Evolutionary conservation across 225 moss, liverwort and hornwort genomes (phyloP).

Genomic region (Rhytidiadelphus loreus): DNA sequence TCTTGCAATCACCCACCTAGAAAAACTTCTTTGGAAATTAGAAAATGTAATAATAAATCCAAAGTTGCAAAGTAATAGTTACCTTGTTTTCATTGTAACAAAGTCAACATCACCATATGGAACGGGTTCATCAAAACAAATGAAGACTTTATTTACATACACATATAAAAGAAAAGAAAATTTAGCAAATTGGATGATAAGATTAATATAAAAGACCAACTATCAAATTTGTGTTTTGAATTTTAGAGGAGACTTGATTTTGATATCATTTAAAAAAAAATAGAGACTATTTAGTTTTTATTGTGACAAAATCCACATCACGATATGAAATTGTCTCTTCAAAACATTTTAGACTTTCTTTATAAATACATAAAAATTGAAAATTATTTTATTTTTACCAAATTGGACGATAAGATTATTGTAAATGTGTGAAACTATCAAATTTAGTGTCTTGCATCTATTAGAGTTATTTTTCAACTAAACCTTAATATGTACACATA

Average conservation of each 20-base stretch:
- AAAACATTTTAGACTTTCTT: not conserved
- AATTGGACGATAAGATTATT: not conserved
- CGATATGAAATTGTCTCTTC: not conserved
- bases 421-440: no score
- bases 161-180: not conserved
- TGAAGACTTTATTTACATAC: not conserved
- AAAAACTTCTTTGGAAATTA: no score
- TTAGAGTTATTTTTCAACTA: not conserved
- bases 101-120: fast-evolving
- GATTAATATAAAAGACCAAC: not conserved
- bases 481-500: fast-evolving
- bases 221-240: not conserved
- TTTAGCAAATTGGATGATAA: not conserved
- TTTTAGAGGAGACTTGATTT: not conserved
- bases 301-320: not conserved
- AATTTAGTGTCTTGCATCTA: no score
- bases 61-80: not conserved
- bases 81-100: not conserved
- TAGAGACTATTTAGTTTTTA: not conserved
- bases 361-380: not conserved
- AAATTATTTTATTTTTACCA: not conserved
- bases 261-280: not conserved
- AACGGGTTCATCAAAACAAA: not conserved
- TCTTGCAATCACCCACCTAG: no score
- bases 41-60: not conserved